Evolutionary conservation across 164 flowering plant species (phyloP), one percentile per base, ranked within the genome.

Genomic region (Aristolochia fimbriata): DNA sequence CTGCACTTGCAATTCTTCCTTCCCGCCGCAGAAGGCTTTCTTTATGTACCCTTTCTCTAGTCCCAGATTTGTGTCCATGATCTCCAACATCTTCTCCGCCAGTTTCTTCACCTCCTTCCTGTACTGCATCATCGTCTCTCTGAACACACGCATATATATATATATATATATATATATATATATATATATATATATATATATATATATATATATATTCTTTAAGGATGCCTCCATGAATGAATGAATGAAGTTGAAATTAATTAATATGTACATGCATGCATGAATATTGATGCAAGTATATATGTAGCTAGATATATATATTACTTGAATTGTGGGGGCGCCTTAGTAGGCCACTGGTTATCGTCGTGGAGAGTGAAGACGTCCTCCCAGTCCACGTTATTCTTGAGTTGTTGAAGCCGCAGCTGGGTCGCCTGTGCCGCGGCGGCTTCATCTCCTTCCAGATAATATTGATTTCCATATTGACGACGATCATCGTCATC

Each of bases 341-440:
- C n/a, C n/a, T 72, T 59, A 0, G 78, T 59, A 4, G 93, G 91
- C 97, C 97, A 88, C 15, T 86, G 81, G 45, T 72, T 72, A 47
- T 81, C 78, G 37, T 88, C 89, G 1, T 64, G 59, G 62, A 87
- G 86, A 61, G 70, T 70, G 74, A 86, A 62, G n/a, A 78, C 91
- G 76, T 91, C 97, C 57, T 91, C 97, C 97, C 96, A 88, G 51
- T 91, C 97, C 15, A 81, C 62, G 15, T 62, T n/a, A n/a, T n/a
- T 47, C 23, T 62, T 48, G 22, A 62, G 52, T 13, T 30, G 74
- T 1, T 60, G n/a, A n/a, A n/a, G n/a, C n/a, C n/a, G n/a, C n/a
- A n/a, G n/a, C n/a, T n/a, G n/a, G n/a, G n/a, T n/a, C n/a, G n/a
- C n/a, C n/a, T n/a, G n/a, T n/a, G n/a, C n/a, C n/a, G n/a, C n/a